A percentile compares a stretch with the other conserved stretches of the same genome.
Evolutionary conservation across 2,329 filamentous ascomycete species (phyloP).

Genomic region (Exutisphaerella laricina): DNA sequence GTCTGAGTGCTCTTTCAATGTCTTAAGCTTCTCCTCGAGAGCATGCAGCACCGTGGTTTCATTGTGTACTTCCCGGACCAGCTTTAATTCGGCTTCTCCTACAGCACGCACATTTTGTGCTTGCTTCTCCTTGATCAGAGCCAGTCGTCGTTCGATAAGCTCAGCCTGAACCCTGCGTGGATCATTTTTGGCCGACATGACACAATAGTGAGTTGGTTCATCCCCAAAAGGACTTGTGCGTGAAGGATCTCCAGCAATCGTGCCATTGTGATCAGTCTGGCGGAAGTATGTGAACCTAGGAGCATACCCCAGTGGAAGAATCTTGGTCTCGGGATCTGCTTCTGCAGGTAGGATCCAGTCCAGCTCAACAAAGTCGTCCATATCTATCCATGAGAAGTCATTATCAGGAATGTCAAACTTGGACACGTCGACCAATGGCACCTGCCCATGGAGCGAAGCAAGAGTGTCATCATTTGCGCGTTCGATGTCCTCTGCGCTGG

Average conservation of each 20-base stretch:
- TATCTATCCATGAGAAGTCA: conserved; percentile 95
- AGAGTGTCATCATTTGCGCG: conserved; percentile 58
- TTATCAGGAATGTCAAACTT: conserved; percentile 94
- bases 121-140: conserved; percentile 73
- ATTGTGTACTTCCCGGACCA: conserved; percentile 51
- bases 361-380: conserved; percentile 98
- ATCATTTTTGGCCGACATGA: conserved; percentile 72
- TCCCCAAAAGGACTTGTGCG: conserved; percentile 86
- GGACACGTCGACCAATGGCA: conserved; percentile 59
- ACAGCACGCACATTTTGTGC: conserved; percentile 65
- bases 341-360: conserved; percentile 93
- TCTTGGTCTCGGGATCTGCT: conserved; percentile 86
- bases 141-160: conserved; percentile 73
- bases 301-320: conserved; percentile 83
- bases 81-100: conserved; percentile 65
- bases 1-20: conserved; percentile 52
- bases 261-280: conserved; percentile 84
- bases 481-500: conserved; percentile 69
- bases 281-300: conserved; percentile 97
- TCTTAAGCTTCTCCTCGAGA: conserved; percentile 50
- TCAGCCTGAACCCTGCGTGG: conserved; percentile 82
- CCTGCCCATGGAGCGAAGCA: conserved; percentile 50
- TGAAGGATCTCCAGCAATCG: conserved; percentile 72
- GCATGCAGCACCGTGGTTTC: conserved; percentile 43
- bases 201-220: conserved; percentile 89